Evolutionary conservation across 441 rosid genomes (phyloP).

Genomic region (California macrophylla): DNA sequence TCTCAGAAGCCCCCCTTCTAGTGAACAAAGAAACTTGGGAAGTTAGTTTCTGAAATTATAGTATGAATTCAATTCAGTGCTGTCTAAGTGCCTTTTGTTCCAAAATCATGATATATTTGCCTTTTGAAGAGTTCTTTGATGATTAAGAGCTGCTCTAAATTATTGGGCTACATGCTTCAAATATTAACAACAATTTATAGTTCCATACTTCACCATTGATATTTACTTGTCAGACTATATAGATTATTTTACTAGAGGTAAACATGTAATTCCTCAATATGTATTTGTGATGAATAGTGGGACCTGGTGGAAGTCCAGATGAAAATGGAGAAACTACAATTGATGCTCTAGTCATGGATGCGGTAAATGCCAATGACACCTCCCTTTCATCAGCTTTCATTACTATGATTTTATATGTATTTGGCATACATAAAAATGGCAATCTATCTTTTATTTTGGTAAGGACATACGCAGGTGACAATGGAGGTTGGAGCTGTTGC

Average conservation of each 20-base stretch:
- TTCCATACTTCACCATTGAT: not conserved
- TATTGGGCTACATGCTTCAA: not conserved
- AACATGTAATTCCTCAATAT: not conserved
- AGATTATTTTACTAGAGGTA: not conserved
- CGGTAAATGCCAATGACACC: constrained; percentile 38
- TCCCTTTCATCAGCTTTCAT: not conserved
- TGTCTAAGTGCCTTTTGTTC: not conserved
- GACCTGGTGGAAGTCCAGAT: constrained; percentile 79
- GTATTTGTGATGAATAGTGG: constrained; percentile 31
- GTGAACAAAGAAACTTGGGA: not conserved
- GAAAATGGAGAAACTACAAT: constrained; percentile 86
- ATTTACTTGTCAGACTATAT: not conserved
- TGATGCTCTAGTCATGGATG: constrained; percentile 68
- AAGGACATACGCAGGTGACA: constrained; percentile 61
- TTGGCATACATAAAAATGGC: constrained; percentile 12
- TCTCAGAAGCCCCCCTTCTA: not conserved
- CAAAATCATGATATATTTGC: not conserved
- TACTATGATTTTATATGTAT: constrained; percentile 1
- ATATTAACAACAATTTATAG: not conserved
- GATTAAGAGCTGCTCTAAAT: not conserved
- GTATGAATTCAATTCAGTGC: not conserved
- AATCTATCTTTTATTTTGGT: constrained; percentile 21
- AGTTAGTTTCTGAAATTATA: not conserved
- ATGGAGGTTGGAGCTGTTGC: constrained; percentile 99
- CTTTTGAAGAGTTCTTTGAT: not conserved